These are phyloP conservation scores for Phaffia australis DNA, from an alignment of 768 basidiomycete genomes.

Conservation along the genomic window DNA sequence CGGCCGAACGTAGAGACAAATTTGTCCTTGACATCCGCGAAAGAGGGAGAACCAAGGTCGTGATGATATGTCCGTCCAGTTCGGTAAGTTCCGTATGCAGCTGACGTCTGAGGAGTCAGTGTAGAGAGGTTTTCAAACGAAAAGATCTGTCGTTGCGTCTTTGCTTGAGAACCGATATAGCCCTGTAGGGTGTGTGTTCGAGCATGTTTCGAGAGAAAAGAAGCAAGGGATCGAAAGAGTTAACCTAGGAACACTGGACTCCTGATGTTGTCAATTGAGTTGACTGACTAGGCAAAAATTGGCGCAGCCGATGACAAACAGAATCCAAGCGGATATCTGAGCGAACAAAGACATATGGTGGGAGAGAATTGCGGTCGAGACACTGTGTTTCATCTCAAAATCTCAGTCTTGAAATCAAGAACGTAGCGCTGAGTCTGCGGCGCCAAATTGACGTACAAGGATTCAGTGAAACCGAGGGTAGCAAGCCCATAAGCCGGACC, in stretches of 20 bases:
- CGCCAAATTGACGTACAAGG: constrained; percentile 49
- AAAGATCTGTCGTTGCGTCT: constrained; percentile 15
- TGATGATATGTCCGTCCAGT: not conserved
- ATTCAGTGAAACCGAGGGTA: constrained; percentile 74
- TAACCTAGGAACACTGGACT: too few species aligned
- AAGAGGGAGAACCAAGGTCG: constrained; percentile 1
- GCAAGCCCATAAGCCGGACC: constrained; percentile 76
- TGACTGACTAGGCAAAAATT: constrained; percentile 53
- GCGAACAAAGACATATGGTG: constrained; percentile 72
- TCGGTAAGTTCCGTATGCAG: constrained; percentile 10
- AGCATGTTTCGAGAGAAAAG: not conserved
- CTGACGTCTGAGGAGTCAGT: constrained; percentile 11
- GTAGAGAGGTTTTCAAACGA: constrained; percentile 19
- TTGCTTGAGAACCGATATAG: constrained; percentile 9
- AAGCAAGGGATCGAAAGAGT: not conserved
- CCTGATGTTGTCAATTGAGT: not conserved
- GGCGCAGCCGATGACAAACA: constrained; percentile 81
- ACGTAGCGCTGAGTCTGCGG: not conserved
- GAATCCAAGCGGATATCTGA: constrained; percentile 80
- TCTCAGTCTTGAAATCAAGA: not conserved
- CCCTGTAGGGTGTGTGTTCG: constrained; percentile 5
- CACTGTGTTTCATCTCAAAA: constrained; percentile 34
- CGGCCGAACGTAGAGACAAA: not conserved
- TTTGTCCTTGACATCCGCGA: not conserved
- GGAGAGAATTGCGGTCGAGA: constrained; percentile 47